phyloP scores from a whole-genome alignment of 169 alveolate species.

The Babesia bigemina region DNA sequence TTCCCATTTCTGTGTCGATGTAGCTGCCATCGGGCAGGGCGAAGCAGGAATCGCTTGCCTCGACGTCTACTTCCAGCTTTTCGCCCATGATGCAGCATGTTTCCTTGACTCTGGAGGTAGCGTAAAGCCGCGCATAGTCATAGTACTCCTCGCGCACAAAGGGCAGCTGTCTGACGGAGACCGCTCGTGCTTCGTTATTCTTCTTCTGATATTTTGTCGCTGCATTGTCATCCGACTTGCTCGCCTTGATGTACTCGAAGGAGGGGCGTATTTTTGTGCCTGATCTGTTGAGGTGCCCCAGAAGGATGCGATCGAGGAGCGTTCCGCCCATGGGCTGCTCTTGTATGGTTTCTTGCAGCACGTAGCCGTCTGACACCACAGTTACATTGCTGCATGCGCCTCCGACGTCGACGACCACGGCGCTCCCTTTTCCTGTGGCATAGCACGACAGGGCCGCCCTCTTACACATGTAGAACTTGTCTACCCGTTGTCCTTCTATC shows the following conservation, averaged over 20 bases:
- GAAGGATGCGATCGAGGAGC: conserved; percentile 70
- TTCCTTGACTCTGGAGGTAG: conserved; percentile 72
- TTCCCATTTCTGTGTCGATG: conserved; percentile 56
- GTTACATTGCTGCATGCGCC: conserved; percentile 73
- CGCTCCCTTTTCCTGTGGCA: conserved; percentile 76
- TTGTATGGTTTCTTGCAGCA: conserved; percentile 68
- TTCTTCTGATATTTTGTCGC: conserved; percentile 38
- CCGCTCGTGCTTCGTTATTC: conserved; percentile 4
- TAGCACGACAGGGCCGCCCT: conserved; percentile 75
- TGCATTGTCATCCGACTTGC: conserved; percentile 25
- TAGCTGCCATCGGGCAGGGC: conserved; percentile 75
- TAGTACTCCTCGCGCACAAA: conserved; percentile 71
- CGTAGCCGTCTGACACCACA: conserved; percentile 74
- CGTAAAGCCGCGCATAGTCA: conserved; percentile 72
- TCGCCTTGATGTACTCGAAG: conserved; percentile 47
- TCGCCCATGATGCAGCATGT: conserved; percentile 44
- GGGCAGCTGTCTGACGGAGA: conserved; percentile 62
- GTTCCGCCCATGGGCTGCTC: conserved; percentile 79
- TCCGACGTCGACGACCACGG: conserved; percentile 75
- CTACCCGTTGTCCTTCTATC: conserved; percentile 70
- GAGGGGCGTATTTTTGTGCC: conserved; percentile 68
- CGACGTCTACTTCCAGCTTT: conserved; percentile 39
- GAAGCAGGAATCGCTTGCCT: conserved; percentile 43
- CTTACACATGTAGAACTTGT: conserved; percentile 69
- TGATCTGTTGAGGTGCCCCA: conserved; percentile 53